These are phyloP conservation scores for Suillus subalutaceus DNA, from an alignment of 768 basidiomycete species.

Conservation along the genomic window DNA sequence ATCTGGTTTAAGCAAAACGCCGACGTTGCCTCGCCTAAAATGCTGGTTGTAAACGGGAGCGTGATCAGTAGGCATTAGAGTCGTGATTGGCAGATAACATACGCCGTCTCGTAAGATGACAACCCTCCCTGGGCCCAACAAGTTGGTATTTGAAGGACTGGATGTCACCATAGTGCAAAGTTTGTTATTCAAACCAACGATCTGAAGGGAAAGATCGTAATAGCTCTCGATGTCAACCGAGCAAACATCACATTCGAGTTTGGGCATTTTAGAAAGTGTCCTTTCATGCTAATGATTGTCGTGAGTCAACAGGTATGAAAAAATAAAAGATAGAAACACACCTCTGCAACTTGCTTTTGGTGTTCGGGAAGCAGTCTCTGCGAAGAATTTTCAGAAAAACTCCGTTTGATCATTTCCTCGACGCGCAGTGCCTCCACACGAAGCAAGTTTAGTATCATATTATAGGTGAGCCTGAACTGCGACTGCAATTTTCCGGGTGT, in stretches of 20 bases:
- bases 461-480: constrained; percentile 97
- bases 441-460: constrained; percentile 97
- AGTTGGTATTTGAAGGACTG: constrained; percentile 68
- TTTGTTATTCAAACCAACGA: constrained; percentile 63
- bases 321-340: constrained; percentile 35
- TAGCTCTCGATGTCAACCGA: constrained; percentile 69
- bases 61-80: neutral
- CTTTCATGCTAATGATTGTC: constrained; percentile 64
- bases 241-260: constrained; percentile 72
- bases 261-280: constrained; percentile 58
- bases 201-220: constrained; percentile 71
- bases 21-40: constrained; percentile 70
- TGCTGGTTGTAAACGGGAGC: constrained; percentile 50
- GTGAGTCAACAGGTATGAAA: neutral
- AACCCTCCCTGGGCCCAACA: constrained; percentile 73
- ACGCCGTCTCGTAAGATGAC: constrained; percentile 85
- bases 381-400: constrained; percentile 97
- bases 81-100: constrained; percentile 27
- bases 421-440: constrained; percentile 95
- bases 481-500: constrained; percentile 89
- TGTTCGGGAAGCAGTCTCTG: constrained; percentile 92
- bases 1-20: constrained; percentile 69
- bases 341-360: constrained; percentile 85
- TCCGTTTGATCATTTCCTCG: constrained; percentile 99
- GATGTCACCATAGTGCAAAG: constrained; percentile 62